Evolutionary conservation across 768 basidiomycete species (phyloP), one percentile per base, ranked within the genome.

Genomic region (Lepiota venenata): DNA sequence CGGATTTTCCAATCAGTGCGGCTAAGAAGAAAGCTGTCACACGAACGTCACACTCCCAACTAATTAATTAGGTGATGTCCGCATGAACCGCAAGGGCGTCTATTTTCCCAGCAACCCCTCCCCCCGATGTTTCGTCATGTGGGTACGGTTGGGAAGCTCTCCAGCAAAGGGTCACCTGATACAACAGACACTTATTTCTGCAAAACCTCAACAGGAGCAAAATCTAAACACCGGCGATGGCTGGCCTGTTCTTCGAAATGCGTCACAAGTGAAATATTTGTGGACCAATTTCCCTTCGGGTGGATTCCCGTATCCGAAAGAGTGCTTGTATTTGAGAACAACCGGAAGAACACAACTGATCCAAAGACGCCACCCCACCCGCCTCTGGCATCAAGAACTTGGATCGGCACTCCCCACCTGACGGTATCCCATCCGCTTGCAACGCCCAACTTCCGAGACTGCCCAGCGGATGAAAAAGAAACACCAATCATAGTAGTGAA

Each of bases 1-100:
- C 51, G 51, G 51, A 52, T 32, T 52, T n/a, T 32, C 32, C 32
- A 14, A 44, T 52, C 51, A 52, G 45, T 40, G 50, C 41, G 41
- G 50, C 37, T 11, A 22, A n/a, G 20, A 21, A 25, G 25, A 22
- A 29, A n/a, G 5, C 25, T 6, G 38, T 50, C 39, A 40, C 49
- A 40, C 35, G 37, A 27, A 10, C 10, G 50, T 51, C 27, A 51
- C 50, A 20, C 10, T 16, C n/a, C 11, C 40, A 29, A 18, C 39
- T 51, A 25, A 4, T 27, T 27, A 12, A 47, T 29, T 12, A 12
- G n/a, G 15, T 47, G 25, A 35, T 16, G 32, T 27, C 25, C 22
- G 32, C 16, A 16, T 47, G 40, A 47, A 32, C 45, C 45, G 11
- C 45, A 27, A n/a, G 20, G 40, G 40, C n/a, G 25, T 25, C 25